A percentile compares a stretch with the other conserved stretches of the same genome.
phyloP scores from a whole-genome alignment of 495 filamentous ascomycete species.

The Neurospora sp. region DNA sequence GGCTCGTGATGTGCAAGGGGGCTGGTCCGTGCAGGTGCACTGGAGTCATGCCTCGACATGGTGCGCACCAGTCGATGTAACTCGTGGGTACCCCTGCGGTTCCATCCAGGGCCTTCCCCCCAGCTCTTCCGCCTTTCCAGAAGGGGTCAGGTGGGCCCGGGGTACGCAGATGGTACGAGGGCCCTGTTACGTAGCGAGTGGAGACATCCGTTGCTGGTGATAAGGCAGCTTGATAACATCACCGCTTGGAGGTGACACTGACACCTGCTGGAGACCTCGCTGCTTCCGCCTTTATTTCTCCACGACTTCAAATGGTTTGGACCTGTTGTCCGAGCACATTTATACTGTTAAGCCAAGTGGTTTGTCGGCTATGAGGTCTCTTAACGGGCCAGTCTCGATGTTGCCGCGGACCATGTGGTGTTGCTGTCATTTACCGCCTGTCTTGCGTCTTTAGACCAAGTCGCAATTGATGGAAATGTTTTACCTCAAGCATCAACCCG shows the following conservation, averaged over 20 bases:
- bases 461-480: background rate
- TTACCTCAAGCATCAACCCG: background rate
- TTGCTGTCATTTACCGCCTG: slow-evolving; percentile 7
- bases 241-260: slow-evolving; percentile 2
- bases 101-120: background rate
- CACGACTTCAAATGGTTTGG: background rate
- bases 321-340: background rate
- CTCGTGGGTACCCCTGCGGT: slow-evolving; percentile 2
- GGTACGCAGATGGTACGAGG: slow-evolving; percentile 8
- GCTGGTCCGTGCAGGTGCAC: slow-evolving; percentile 2
- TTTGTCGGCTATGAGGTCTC: background rate
- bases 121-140: background rate
- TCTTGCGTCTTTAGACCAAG: slow-evolving; percentile 10
- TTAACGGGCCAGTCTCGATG: background rate
- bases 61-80: slow-evolving; percentile 4
- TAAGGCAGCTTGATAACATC: slow-evolving; percentile 14
- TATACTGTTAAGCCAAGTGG: background rate
- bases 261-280: background rate
- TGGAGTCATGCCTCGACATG: background rate
- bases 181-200: slow-evolving; percentile 4
- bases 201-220: background rate
- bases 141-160: background rate
- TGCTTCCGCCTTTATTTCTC: background rate
- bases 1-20: slow-evolving; percentile 15
- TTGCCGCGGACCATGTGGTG: background rate